Percentiles rank a stretch among this genome's conserved stretches.
Conservation (phyloP, 176 grass and related monocot genomes). For the Musa acuminata region DNA sequence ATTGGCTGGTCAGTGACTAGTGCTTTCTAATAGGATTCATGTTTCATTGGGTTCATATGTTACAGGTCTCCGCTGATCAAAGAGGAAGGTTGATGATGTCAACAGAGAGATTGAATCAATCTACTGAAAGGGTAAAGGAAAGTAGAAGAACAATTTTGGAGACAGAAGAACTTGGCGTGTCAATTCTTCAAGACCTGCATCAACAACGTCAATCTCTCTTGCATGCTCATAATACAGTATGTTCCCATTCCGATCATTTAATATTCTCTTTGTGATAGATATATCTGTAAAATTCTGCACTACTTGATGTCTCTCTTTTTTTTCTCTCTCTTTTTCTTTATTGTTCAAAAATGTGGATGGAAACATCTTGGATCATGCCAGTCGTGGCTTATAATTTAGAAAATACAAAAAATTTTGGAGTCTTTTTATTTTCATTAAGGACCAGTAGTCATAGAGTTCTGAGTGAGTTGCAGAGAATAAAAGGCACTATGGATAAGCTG, state of each 20-base stretch:
- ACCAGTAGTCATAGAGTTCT: no score
- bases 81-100: conserved; percentile 74
- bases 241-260: conserved; percentile 11
- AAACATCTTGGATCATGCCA: no score
- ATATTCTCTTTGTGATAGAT: background rate
- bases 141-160: conserved; percentile 67
- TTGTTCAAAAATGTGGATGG: no score
- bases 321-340: no score
- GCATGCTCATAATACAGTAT: conserved; percentile 74
- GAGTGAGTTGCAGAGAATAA: no score
- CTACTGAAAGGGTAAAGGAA: conserved; percentile 69
- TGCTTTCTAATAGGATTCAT: background rate
- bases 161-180: conserved; percentile 76
- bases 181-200: conserved; percentile 90
- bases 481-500: no score
- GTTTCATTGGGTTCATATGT: background rate
- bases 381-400: no score
- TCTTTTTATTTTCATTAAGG: no score
- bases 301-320: no score
- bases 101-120: conserved; percentile 79
- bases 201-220: conserved; percentile 85
- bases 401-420: no score
- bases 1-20: background rate
- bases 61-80: conserved; percentile 80
- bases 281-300: no score